Evolutionary conservation across 2,329 filamentous ascomycete species (phyloP).

Genomic region (Pezicula rhizophila): DNA sequence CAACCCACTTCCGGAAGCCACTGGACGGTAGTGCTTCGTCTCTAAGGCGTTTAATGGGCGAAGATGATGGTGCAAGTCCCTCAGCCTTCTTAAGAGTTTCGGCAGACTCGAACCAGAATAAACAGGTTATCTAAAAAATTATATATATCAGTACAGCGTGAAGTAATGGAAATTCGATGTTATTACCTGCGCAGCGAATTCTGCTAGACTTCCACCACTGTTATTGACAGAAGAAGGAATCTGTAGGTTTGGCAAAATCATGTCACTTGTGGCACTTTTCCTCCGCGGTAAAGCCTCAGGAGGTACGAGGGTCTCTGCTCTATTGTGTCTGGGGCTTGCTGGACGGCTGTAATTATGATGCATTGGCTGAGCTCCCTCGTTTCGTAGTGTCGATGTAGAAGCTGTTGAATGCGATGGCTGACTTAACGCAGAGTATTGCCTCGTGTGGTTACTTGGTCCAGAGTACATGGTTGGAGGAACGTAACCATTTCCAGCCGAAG

Average conservation of each 20-base stretch:
- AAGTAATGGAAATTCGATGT: not conserved
- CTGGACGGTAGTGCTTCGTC: constrained; percentile 69
- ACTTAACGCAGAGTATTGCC: constrained; percentile 13
- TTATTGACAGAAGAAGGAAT: constrained; percentile 72
- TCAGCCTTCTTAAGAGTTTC: constrained; percentile 73
- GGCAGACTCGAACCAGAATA: constrained; percentile 95
- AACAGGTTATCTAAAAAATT: constrained; percentile 70
- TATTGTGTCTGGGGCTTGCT: constrained; percentile 15
- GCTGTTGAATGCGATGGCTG: constrained; percentile 8
- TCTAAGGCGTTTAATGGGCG: constrained; percentile 50
- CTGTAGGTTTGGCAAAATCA: constrained; percentile 41
- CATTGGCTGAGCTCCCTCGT: constrained; percentile 20
- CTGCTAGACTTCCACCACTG: constrained; percentile 68
- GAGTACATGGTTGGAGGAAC: constrained; percentile 6
- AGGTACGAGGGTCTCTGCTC: constrained; percentile 10
- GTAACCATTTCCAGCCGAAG: constrained; percentile 7
- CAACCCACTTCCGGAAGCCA: constrained; percentile 90
- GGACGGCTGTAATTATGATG: constrained; percentile 9
- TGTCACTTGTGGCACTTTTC: constrained; percentile 17
- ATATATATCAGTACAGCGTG: constrained; percentile 12
- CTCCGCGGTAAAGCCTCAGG: constrained; percentile 14
- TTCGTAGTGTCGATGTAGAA: constrained; percentile 10
- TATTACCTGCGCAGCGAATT: constrained; percentile 76
- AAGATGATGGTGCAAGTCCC: constrained; percentile 31
- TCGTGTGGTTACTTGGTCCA: constrained; percentile 4